phyloP scores from a whole-genome alignment of 441 rosid genomes.

The Populus hybrid region DNA sequence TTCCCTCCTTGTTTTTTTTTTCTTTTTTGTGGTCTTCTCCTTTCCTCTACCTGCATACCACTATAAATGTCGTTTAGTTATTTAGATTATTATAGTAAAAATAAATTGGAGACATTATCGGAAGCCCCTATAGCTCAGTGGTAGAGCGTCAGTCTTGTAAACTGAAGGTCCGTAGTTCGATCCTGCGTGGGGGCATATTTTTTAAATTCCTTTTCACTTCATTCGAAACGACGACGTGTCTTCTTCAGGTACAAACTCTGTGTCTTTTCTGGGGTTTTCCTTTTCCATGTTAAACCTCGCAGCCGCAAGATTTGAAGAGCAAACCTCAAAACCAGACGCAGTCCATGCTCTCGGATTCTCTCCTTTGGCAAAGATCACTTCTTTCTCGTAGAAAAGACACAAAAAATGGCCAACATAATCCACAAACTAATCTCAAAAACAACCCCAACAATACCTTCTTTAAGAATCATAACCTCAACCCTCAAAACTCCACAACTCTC shows the following conservation, averaged over 20 bases:
- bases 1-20: background rate
- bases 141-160: conserved; percentile 96
- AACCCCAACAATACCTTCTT: conserved; percentile 7
- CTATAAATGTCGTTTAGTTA: background rate
- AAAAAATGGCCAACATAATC: conserved; percentile 41
- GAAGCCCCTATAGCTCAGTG: conserved; percentile 86
- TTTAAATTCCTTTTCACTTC: background rate
- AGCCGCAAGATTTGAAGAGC: background rate
- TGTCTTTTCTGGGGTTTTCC: background rate
- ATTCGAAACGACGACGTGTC: background rate
- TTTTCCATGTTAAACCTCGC: background rate
- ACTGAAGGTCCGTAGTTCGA: conserved; percentile 97
- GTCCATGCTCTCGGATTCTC: background rate
- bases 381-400: background rate
- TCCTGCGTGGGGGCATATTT: conserved; percentile 85
- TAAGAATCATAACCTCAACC: conserved; percentile 22
- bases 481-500: conserved; percentile 17
- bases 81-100: rapidly evolving
- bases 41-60: background rate
- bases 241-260: background rate
- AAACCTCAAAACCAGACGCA: background rate
- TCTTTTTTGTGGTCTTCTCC: background rate
- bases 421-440: conserved; percentile 28
- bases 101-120: no score
- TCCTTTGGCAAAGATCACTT: background rate